Evolutionary conservation across 768 basidiomycete genomes (phyloP).

Genomic region (Phanerodontia chrysosporium): DNA sequence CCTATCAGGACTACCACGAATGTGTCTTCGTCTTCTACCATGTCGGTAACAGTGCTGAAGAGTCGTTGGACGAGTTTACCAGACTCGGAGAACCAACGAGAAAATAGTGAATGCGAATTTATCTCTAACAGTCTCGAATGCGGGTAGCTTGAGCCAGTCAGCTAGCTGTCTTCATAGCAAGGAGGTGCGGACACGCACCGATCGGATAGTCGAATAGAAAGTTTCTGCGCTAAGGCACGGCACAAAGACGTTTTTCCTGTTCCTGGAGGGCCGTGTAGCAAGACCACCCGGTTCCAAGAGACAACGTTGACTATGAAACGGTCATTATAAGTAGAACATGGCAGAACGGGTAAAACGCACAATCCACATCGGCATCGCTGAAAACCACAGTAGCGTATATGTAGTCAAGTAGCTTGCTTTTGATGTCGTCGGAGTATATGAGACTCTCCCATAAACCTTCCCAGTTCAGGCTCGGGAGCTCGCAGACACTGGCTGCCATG

Average conservation of each 20-base stretch:
- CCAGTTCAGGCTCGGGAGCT: conserved; percentile 77
- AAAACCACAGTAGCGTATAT: conserved; percentile 93
- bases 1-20: conserved; percentile 96
- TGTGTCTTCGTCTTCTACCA: conserved; percentile 86
- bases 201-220: conserved; percentile 85
- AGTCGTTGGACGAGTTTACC: conserved; percentile 95
- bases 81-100: conserved; percentile 98
- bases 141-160: conserved; percentile 57
- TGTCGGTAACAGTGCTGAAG: conserved; percentile 83
- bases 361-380: conserved; percentile 82
- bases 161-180: background rate
- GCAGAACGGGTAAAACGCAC: conserved; percentile 38
- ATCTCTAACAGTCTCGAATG: conserved; percentile 91
- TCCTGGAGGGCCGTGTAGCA: conserved; percentile 95
- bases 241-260: conserved; percentile 97
- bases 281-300: conserved; percentile 92
- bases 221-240: conserved; percentile 91
- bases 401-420: conserved; percentile 85
- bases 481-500: conserved; percentile 85
- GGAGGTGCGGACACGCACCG: conserved; percentile 40
- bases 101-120: conserved; percentile 97
- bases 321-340: background rate
- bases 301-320: conserved; percentile 80
- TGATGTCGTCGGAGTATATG: conserved; percentile 82
- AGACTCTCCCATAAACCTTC: conserved; percentile 94